Conservation (phyloP, 2,329 filamentous ascomycete genomes). For the Aspergillus sp. region DNA sequence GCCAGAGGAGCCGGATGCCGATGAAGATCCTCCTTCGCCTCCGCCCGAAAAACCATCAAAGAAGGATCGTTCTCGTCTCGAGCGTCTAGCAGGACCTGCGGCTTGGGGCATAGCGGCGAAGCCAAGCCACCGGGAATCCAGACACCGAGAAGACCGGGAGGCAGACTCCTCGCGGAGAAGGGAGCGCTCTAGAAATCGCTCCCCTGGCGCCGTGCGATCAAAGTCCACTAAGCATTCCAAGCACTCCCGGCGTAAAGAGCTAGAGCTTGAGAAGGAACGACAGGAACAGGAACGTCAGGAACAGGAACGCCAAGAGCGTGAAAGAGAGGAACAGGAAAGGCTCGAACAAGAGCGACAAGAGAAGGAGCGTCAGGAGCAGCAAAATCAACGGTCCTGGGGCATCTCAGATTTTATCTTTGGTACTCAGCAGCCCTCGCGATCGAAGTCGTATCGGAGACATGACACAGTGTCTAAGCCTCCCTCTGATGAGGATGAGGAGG, state of each 20-base stretch:
- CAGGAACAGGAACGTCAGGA: constrained; percentile 54
- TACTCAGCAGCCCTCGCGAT: constrained; percentile 56
- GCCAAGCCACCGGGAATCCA: constrained; percentile 44
- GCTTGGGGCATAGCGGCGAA: constrained; percentile 28
- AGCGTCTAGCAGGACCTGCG: constrained; percentile 53
- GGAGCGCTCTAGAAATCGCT: constrained; percentile 24
- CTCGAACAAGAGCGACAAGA: background rate
- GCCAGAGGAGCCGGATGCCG: constrained; percentile 13
- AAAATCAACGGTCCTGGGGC: constrained; percentile 51
- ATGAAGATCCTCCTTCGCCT: constrained; percentile 35
- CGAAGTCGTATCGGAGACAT: constrained; percentile 52
- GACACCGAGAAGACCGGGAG: constrained; percentile 26
- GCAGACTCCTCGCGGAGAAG: constrained; percentile 24
- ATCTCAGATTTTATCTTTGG: constrained; percentile 51
- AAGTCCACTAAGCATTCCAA: constrained; percentile 51
- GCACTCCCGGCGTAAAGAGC: constrained; percentile 52
- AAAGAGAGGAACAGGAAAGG: no score
- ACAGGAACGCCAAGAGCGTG: constrained; percentile 48
- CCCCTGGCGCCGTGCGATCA: constrained; percentile 43
- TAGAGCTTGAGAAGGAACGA: constrained; percentile 35
- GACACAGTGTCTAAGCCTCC: no score
- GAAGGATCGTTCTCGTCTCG: constrained; percentile 70
- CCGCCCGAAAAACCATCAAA: constrained; percentile 51
- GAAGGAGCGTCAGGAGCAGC: background rate
- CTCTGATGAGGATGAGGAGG: no score